phyloP scores from a whole-genome alignment of 208 protist species.

The Angomonas deanei region DNA sequence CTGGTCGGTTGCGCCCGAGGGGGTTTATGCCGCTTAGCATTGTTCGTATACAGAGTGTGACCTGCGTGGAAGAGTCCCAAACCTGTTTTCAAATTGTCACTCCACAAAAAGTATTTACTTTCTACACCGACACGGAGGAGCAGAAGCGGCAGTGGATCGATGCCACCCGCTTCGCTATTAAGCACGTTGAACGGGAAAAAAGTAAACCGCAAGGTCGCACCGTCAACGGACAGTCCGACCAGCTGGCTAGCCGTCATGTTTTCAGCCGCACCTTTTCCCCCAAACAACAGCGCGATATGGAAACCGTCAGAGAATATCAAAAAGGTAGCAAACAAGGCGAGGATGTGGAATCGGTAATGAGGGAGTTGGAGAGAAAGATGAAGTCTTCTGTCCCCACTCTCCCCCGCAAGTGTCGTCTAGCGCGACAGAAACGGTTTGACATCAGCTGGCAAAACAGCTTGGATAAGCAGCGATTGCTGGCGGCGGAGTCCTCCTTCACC shows the following conservation, averaged over 20 bases:
- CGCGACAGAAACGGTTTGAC: slow-evolving; percentile 45
- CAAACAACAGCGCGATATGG: neutral
- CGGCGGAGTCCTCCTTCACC: slow-evolving; percentile 3
- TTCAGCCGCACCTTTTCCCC: neutral
- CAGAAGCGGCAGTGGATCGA: slow-evolving; percentile 77
- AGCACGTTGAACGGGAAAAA: neutral
- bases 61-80: slow-evolving; percentile 11
- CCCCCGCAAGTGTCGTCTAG: slow-evolving; percentile 34
- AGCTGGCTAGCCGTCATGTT: neutral
- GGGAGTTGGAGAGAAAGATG: slow-evolving; percentile 15
- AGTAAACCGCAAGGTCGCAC: no score
- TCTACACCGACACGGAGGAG: slow-evolving; percentile 59
- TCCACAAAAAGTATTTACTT: slow-evolving; percentile 34
- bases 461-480: slow-evolving; percentile 19
- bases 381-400: slow-evolving; percentile 21
- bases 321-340: neutral
- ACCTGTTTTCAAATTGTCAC: slow-evolving; percentile 55
- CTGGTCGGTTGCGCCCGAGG: slow-evolving; percentile 54
- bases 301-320: neutral
- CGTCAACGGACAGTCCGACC: no score
- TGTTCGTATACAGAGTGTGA: slow-evolving; percentile 43
- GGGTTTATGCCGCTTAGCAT: slow-evolving; percentile 49
- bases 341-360: neutral
- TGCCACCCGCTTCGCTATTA: slow-evolving; percentile 47
- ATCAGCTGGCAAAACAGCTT: slow-evolving; percentile 26